phyloP scores from a whole-genome alignment of 176 grass and related monocot species.

The Musa beccarii region DNA sequence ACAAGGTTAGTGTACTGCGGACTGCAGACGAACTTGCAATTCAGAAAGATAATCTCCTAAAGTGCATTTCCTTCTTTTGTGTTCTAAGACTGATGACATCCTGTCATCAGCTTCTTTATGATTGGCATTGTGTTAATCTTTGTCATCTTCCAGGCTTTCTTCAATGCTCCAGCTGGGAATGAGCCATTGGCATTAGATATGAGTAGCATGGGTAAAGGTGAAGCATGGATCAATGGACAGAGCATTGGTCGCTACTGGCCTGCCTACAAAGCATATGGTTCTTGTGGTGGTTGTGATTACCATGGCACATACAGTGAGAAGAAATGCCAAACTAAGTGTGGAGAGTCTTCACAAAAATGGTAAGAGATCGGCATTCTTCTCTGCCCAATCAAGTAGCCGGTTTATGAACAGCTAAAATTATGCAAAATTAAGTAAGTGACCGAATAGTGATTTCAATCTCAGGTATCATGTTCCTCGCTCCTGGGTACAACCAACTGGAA shows the following conservation, averaged over 20 bases:
- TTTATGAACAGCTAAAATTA: neutral
- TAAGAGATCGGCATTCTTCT: conserved; percentile 7
- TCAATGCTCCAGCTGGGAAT: conserved; percentile 65
- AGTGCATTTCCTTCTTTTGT: neutral
- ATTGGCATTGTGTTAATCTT: neutral
- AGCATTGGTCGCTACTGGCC: conserved; percentile 83
- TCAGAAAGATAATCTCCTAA: neutral
- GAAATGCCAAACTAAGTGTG: conserved; percentile 63
- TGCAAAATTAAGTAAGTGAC: neutral
- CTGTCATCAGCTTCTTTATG: neutral
- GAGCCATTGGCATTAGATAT: conserved; percentile 86
- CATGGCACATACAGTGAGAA: conserved; percentile 58
- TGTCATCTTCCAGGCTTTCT: conserved; percentile 42
- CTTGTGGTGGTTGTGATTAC: conserved; percentile 71
- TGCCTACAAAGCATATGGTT: conserved; percentile 46
- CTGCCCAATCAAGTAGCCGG: too few relatives aligned
- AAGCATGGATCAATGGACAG: conserved; percentile 87
- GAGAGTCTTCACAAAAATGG: conserved; percentile 75
- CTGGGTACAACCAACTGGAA: conserved; percentile 69
- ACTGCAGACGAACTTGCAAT: neutral
- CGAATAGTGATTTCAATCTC: neutral
- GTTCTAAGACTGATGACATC: neutral
- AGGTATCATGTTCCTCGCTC: conserved; percentile 89
- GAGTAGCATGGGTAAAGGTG: conserved; percentile 90
- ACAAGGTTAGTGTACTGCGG: conserved; percentile 42